Percentiles rank a stretch among this genome's conserved stretches.
Evolutionary conservation across 2,329 filamentous ascomycete genomes (phyloP).

Genomic region (Colletotrichum tabaci): DNA sequence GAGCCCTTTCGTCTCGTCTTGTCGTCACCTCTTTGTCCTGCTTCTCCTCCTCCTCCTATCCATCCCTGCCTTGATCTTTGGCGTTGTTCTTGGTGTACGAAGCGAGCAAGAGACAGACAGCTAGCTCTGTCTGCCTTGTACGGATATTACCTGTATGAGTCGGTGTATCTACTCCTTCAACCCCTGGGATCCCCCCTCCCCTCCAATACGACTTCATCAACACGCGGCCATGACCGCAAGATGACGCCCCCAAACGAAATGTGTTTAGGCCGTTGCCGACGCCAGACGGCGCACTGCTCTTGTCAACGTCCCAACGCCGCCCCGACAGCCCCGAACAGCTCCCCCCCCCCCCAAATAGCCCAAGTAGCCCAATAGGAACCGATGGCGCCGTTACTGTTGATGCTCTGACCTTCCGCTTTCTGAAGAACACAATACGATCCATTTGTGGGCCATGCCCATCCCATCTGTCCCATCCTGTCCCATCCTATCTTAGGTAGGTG

Average conservation of each 20-base stretch:
- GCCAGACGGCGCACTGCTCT: background rate
- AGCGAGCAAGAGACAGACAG: background rate
- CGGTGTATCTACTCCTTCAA: too few relatives aligned
- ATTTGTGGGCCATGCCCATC: background rate
- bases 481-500: too few relatives aligned
- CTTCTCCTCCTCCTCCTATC: background rate
- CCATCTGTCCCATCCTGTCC: background rate
- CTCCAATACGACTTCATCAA: slow-evolving; percentile 6
- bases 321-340: background rate
- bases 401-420: slow-evolving; percentile 38
- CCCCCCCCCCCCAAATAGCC: too few relatives aligned
- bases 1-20: slow-evolving; percentile 12
- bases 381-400: slow-evolving; percentile 22
- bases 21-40: slow-evolving; percentile 15
- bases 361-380: slow-evolving; percentile 26
- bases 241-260: slow-evolving; percentile 28
- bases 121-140: too few relatives aligned
- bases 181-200: background rate
- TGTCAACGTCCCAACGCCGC: slow-evolving; percentile 13
- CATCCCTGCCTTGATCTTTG: slow-evolving; percentile 4
- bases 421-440: slow-evolving; percentile 12
- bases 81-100: background rate
- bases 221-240: slow-evolving; percentile 21
- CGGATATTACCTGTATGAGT: too few relatives aligned
- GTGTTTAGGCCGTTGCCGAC: slow-evolving; percentile 36